These are phyloP conservation scores for Cystobasidium ongulense DNA, from an alignment of 768 basidiomycete genomes.

Conservation along the genomic window DNA sequence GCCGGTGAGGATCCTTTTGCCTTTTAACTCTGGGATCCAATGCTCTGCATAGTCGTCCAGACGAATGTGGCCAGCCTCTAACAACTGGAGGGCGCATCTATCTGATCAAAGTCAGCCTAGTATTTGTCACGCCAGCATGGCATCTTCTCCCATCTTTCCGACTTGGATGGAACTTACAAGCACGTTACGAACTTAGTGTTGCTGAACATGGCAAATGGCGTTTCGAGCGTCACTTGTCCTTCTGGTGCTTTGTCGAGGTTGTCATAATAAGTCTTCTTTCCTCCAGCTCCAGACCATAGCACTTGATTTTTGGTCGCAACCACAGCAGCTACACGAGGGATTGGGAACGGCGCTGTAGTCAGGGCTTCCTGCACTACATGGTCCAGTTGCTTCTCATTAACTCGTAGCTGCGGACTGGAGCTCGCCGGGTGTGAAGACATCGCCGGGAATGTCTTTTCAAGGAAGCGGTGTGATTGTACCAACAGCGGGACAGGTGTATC, in stretches of 20 bases:
- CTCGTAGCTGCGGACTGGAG: too few species aligned
- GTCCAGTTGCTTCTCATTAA: too few species aligned
- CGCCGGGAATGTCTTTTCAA: too few species aligned
- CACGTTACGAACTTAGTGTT: slow-evolving; percentile 18
- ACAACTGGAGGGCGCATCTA: not conserved
- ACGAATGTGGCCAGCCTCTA: not conserved
- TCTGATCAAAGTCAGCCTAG: too few species aligned
- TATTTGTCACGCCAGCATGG: too few species aligned
- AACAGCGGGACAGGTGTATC: too few species aligned
- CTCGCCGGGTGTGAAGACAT: too few species aligned
- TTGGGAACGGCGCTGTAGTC: too few species aligned
- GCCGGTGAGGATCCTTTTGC: not conserved
- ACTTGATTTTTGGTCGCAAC: not conserved
- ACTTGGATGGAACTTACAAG: too few species aligned
- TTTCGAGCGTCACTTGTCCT: slow-evolving; percentile 9
- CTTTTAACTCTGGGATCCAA: slow-evolving; percentile 14
- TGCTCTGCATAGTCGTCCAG: slow-evolving; percentile 13
- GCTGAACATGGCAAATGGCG: slow-evolving; percentile 26
- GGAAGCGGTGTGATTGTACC: too few species aligned
- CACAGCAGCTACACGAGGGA: slow-evolving; percentile 7
- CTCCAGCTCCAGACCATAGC: slow-evolving; percentile 27
- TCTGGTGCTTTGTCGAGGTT: not conserved
- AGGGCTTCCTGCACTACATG: too few species aligned
- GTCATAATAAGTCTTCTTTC: not conserved
- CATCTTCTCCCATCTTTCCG: too few species aligned